Evolutionary conservation across 495 filamentous ascomycete genomes (phyloP), one percentile per base, ranked within the genome.

Genomic region (Emericellopsis terricola): DNA sequence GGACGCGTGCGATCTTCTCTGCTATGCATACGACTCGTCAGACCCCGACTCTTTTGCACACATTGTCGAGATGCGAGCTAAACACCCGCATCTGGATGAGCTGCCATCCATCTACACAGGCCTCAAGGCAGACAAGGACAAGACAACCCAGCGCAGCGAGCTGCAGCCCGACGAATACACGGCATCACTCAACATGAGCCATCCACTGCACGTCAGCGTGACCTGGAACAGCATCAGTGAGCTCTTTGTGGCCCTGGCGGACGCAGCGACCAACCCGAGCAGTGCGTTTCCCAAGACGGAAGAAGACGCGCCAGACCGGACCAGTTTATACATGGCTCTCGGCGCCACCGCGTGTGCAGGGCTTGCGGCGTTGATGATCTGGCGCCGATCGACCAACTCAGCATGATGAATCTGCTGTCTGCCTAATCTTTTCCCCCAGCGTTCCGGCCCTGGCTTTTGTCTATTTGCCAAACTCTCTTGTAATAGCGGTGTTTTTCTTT

Each of bases 11-110:
- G 89, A 97, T 52, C 68, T 96, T 17, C 67, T 96, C 19, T 89
- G 84, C 46, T 97, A 93, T 55, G 77, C 84, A 3, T 97, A 96
- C 56, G 89, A 97, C 55, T 94, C 87, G 3, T 85, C 81, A 2
- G 85, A 96, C 36, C 85, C 91, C 0, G 83, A 93, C 47, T 92
- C 82, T 8, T 97, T 94, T 54, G 68, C 78, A 1, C 86, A 94
- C 46, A 83, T 97, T 26, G 76, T 85, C 20, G 69, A 78, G 16
- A 68, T 96, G 16, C 71, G 85, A 28, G 64, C 73, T 41, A 55
- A 75, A 38, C 78, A 83, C 41, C 76, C 82, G 0, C 75, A 89
- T 33, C 64, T 97, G 8, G 81, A 93, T 42, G 75, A 81, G 21
- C 60, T 96, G 13, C 91, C 89, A 0, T 76, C 82, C 16, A 69